Base-by-base conservation (phyloP, 176 grass and related monocot species). In the Triticum urartu region DNA sequence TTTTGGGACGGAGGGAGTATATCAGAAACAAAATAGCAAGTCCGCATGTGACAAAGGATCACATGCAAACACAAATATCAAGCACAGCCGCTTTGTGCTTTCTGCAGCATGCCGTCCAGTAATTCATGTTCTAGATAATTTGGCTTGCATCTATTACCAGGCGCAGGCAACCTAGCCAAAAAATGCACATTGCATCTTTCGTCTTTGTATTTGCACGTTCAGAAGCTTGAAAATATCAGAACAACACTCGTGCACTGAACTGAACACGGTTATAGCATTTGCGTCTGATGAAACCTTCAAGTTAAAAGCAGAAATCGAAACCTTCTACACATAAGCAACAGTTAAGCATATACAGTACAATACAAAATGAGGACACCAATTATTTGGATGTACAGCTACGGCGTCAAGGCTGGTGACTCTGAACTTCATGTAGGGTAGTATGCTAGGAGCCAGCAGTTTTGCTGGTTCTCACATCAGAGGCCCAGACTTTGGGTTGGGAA, bases 331-430 rank as follows among this genome's bases (percentile, higher is more conserved):
- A 35, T 56, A 78, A 45, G 64, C 32, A 78, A 21, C 78, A 72
- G 54, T 43, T 69, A 88, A 72, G 73, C 81, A 81, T 91, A 69
- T 85, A 88, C 63, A 79, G 20, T 70, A 54, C 54, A 58, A 64
- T 77, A 65, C 77, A 91, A 81, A 91, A 91, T 40, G 64, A 85
- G 70, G 86, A 78, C 82, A 20, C 90, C 90, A 47, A 88, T 91
- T 91, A 91, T 91, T 91, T 82, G 63, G 78, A 88, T 88, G 72
- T 84, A 88, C 90, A 91, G 11, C 71, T 47, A 91, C 72, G 90
- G 82, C 82, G 78, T 77, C 90, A 66, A 25, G 39, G 70, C 47
- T 35, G 30, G 26, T 11, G 9, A 62, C 76, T 62, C n/a, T 17
- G 39, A 65, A 3, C 42, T 85, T 67, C 76, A 68, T 39, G 33